These are phyloP conservation scores for Abortiporus biennis DNA, from an alignment of 1,284 basidiomycete genomes.

Conservation along the genomic window DNA sequence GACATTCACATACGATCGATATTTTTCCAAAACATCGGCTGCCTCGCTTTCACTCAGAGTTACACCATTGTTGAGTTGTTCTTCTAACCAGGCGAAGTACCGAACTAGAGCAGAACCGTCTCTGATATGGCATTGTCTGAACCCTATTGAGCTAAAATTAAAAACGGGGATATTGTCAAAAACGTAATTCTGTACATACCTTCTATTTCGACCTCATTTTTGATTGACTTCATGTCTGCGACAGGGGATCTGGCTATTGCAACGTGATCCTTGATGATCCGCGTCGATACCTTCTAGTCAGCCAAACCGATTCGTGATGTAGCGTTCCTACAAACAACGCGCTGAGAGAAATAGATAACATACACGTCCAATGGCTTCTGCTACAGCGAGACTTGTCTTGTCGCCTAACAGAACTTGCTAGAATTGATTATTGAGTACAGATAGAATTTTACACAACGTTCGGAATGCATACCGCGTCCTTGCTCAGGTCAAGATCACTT, in stretches of 20 bases:
- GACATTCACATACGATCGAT: conserved; percentile 62
- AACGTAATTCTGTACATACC: conserved; percentile 11
- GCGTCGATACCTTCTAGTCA: conserved; percentile 14
- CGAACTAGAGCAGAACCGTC: conserved; percentile 85
- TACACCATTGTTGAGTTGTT: conserved; percentile 62
- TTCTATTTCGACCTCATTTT: conserved; percentile 77
- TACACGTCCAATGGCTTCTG: conserved; percentile 68
- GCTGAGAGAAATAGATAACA: conserved; percentile 12
- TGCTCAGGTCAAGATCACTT: conserved; percentile 36
- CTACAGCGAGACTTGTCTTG: conserved; percentile 75
- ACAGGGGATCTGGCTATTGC: conserved; percentile 69
- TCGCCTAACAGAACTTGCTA: conserved; percentile 63
- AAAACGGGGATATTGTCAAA: not conserved
- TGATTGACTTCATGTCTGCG: conserved; percentile 83
- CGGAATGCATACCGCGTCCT: conserved; percentile 33
- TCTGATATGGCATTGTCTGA: conserved; percentile 83
- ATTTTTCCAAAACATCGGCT: conserved; percentile 75
- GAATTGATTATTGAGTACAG: conserved; percentile 7
- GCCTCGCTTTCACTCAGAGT: conserved; percentile 79
- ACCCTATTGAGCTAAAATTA: conserved; percentile 46
- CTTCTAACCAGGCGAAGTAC: conserved; percentile 96
- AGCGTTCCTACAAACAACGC: conserved; percentile 1
- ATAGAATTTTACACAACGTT: not conserved
- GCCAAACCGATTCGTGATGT: conserved; percentile 8
- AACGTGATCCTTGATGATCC: conserved; percentile 35